phyloP scores from a whole-genome alignment of 2,329 filamentous ascomycete species.

The Thelonectria olida region DNA sequence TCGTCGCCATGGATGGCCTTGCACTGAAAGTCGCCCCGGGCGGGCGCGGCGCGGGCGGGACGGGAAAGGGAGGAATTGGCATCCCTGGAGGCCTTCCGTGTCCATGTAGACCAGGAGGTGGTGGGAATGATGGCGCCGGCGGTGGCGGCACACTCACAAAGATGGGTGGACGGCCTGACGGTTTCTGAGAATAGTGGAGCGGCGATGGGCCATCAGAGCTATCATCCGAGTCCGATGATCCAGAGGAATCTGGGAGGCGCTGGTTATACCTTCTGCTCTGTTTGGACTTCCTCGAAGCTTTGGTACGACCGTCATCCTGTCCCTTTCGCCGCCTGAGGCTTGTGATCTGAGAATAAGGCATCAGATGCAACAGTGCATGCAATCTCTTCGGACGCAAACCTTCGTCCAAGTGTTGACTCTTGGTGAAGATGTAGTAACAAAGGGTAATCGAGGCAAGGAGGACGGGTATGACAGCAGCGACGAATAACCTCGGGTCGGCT shows the following conservation, averaged over 20 bases:
- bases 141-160: background rate
- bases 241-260: background rate
- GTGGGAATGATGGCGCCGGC: background rate
- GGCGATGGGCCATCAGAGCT: background rate
- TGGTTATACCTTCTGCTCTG: background rate
- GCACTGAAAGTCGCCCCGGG: background rate
- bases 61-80: too few species aligned
- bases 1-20: background rate
- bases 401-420: conserved; percentile 3
- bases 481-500: conserved; percentile 11
- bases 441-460: background rate
- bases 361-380: background rate
- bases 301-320: background rate
- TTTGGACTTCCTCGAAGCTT: background rate
- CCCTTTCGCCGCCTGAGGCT: background rate
- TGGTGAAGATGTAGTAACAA: conserved; percentile 9
- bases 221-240: background rate
- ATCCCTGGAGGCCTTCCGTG: too few species aligned
- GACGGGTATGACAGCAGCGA: background rate
- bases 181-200: background rate
- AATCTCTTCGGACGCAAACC: conserved; percentile 1
- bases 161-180: background rate
- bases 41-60: background rate
- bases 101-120: too few species aligned
- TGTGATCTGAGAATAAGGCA: conserved; percentile 4